These are phyloP conservation scores for Cymbopogon citratus DNA, from an alignment of 176 grass and related monocot genomes.

Conservation along the genomic window DNA sequence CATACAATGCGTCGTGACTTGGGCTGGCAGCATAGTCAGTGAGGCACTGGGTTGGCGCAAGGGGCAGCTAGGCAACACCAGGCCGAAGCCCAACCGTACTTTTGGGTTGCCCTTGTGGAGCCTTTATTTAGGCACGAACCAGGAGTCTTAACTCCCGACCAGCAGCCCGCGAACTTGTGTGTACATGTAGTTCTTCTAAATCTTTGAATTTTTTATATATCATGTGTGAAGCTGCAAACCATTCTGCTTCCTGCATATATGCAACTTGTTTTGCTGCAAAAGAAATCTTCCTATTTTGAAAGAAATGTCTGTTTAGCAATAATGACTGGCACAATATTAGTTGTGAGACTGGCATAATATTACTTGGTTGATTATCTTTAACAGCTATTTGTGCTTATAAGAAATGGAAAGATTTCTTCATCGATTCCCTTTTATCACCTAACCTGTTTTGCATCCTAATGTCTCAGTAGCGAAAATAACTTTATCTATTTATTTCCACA, in stretches of 20 bases:
- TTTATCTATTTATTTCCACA: not conserved
- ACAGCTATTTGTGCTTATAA: not conserved
- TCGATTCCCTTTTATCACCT: not conserved
- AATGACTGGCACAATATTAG: not conserved
- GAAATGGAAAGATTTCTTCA: conserved; percentile 12
- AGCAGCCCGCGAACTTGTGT: not conserved
- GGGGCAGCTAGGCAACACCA: not conserved
- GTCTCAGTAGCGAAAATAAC: not conserved
- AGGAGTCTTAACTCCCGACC: not conserved
- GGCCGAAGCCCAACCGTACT: not conserved
- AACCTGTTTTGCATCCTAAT: conserved; percentile 17
- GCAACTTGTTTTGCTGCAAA: conserved; percentile 23
- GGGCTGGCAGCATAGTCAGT: not conserved
- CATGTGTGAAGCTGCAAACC: not conserved
- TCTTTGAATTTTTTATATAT: not conserved
- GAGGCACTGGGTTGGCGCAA: not conserved
- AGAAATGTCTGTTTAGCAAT: not conserved
- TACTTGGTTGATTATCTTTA: conserved; percentile 6
- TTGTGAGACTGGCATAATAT: not conserved
- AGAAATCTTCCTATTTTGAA: conserved; percentile 6
- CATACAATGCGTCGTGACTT: not conserved
- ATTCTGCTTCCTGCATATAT: conserved; percentile 18
- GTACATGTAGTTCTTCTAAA: not conserved
- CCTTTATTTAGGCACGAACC: not conserved
- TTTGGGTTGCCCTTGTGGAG: not conserved